phyloP scores from a whole-genome alignment of 2,329 filamentous ascomycete genomes.

The Akanthomyces dipterigenus region DNA sequence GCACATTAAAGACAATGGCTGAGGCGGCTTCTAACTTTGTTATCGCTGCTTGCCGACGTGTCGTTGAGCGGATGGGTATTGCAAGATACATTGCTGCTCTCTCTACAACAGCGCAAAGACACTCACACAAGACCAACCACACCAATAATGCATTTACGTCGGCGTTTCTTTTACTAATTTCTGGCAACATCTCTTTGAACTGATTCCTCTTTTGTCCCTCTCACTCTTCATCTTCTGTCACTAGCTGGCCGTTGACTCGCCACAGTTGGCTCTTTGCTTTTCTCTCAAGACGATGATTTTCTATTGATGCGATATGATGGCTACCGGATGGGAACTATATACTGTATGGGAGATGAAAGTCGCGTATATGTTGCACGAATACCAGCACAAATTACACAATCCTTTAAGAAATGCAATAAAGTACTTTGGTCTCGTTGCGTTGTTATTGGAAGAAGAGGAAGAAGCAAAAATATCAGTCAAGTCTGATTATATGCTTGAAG shows the following conservation, averaged over 20 bases:
- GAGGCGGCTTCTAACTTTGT: neutral
- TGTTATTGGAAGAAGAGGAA: neutral
- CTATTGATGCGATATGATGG: neutral
- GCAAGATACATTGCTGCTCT: neutral
- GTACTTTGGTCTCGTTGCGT: no score
- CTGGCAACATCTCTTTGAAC: neutral
- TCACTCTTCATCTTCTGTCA: neutral
- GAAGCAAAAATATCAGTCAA: constrained; percentile 1
- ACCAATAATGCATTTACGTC: constrained; percentile 6
- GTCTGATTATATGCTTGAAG: neutral
- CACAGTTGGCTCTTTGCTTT: neutral
- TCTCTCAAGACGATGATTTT: neutral
- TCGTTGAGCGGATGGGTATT: neutral
- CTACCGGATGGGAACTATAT: neutral
- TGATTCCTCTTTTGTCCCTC: neutral
- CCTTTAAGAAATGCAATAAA: no score
- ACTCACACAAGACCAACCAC: neutral
- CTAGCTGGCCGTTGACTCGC: neutral
- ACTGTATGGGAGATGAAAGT: neutral
- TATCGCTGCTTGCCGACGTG: neutral
- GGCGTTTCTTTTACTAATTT: constrained; percentile 6
- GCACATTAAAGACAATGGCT: constrained; percentile 44
- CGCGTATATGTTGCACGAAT: neutral
- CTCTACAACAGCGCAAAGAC: no score
- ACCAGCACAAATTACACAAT: neutral